Evolutionary conservation across 805 yeast species (phyloP).

Genomic region (Priceomyces medius): DNA sequence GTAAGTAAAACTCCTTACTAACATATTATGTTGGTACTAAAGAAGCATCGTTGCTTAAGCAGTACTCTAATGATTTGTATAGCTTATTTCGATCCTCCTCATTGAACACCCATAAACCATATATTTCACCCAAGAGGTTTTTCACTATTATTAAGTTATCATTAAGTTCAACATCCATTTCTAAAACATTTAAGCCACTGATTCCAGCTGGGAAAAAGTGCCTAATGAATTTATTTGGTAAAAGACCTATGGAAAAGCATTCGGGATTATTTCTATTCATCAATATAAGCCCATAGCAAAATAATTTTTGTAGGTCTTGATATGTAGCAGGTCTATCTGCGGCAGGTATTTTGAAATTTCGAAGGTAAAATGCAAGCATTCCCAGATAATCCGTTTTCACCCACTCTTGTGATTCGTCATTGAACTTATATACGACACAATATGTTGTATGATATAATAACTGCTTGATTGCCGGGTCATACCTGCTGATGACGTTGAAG

Average conservation of each 20-base stretch:
- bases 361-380: slow-evolving; percentile 60
- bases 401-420: slow-evolving; percentile 62
- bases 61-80: slow-evolving; percentile 44
- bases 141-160: slow-evolving; percentile 70
- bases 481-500: slow-evolving; percentile 73
- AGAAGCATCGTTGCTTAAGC: slow-evolving; percentile 33
- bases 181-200: slow-evolving; percentile 30
- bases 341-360: slow-evolving; percentile 40
- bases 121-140: slow-evolving; percentile 65
- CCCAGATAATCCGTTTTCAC: slow-evolving; percentile 69
- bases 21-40: slow-evolving; percentile 1
- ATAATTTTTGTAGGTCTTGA: slow-evolving; percentile 42
- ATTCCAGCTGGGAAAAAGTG: slow-evolving; percentile 41
- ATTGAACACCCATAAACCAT: slow-evolving; percentile 77
- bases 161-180: slow-evolving; percentile 65
- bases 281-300: slow-evolving; percentile 68
- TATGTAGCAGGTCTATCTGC: slow-evolving; percentile 14
- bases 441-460: slow-evolving; percentile 68
- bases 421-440: slow-evolving; percentile 67
- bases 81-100: slow-evolving; percentile 63
- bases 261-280: slow-evolving; percentile 66
- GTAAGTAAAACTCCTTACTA: too few relatives aligned
- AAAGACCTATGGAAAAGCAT: slow-evolving; percentile 68
- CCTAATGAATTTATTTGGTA: slow-evolving; percentile 51
- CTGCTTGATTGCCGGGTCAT: slow-evolving; percentile 70